Conservation (phyloP, 2,329 filamentous ascomycete species). For the Allantophomopsis cytisporea region DNA sequence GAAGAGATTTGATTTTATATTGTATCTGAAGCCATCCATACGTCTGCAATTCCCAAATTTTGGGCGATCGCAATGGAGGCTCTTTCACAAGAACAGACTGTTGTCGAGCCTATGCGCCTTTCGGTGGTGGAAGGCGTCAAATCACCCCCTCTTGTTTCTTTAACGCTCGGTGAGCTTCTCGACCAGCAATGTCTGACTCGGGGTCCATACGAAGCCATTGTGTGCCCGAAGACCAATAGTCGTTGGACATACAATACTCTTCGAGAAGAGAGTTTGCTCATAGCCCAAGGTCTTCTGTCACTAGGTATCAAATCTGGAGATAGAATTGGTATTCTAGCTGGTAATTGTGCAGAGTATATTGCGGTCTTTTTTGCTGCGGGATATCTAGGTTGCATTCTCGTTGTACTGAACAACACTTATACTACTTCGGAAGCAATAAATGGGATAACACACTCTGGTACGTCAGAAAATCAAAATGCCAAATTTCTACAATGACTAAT, state of each 20-base stretch:
- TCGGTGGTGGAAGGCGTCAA: slow-evolving; percentile 54
- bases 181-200: slow-evolving; percentile 56
- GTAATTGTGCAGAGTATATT: slow-evolving; percentile 15
- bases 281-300: slow-evolving; percentile 38
- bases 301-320: slow-evolving; percentile 7
- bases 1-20: too few relatives aligned
- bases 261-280: slow-evolving; percentile 43
- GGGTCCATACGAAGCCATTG: slow-evolving; percentile 51
- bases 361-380: slow-evolving; percentile 10
- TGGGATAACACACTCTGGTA: slow-evolving; percentile 57
- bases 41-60: too few relatives aligned
- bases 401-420: slow-evolving; percentile 75
- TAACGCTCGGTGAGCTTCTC: slow-evolving; percentile 61
- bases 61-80: too few relatives aligned
- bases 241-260: slow-evolving; percentile 60
- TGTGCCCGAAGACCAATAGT: slow-evolving; percentile 64
- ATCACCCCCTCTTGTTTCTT: slow-evolving; percentile 54
- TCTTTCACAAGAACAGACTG: too few relatives aligned
- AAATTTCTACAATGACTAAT: too few relatives aligned
- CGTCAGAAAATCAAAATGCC: slow-evolving; percentile 14
- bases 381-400: slow-evolving; percentile 49
- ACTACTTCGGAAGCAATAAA: slow-evolving; percentile 60
- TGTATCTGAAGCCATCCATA: too few relatives aligned
- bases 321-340: slow-evolving; percentile 10
- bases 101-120: not conserved